Base-by-base conservation (phyloP, 148 eudicot genomes). In the Heliamphora exappendiculata region DNA sequence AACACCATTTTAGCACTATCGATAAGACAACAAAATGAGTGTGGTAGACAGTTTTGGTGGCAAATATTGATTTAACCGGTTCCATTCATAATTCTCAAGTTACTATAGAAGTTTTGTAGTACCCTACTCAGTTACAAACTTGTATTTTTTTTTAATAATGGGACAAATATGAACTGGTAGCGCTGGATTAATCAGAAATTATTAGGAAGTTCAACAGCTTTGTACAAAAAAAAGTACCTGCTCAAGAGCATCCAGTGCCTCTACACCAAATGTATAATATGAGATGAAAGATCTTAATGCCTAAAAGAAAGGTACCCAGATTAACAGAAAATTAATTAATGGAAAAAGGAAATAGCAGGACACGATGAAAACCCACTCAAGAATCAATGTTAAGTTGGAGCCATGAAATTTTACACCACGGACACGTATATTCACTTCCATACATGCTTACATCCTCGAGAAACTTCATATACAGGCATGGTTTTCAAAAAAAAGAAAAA, bases 231-330 rank as follows among this genome's bases (percentile, higher is more conserved):
- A 62, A 70, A 69, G 44, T 69, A 92, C 96, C 94, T 82, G 75
- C 54, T 89, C 90, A 75, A 92, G 84, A 66, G 81, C 81, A 70
- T 62, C 64, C 81, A 95, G 75, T 59, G 79, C 82, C 74, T 83
- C 83, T 84, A 89, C 36, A 47, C 82, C 86, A 82, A 92, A 92
- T 29, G 93, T 88, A 73, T 91, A 83, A 80, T 95, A 92, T 26
- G 81, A 75, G 72, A 95, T 76, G 85, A 91, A 95, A 74, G 97
- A 91, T 80, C 98, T 88, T 13, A 69, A 74, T 50, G 96, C 93
- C 93, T 92, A 88, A 67, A 66, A 66, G 53, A 55, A 73, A 57
- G 29, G 50, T 13, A 42, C 33, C 72, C 49, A 16, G 29, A 67
- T 33, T 28, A 74, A 47, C 20, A 22, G 12, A 73, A 50, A 29